These are phyloP conservation scores for Stygiomarasmius scandens DNA, from an alignment of 1,284 basidiomycete genomes.

Conservation along the genomic window DNA sequence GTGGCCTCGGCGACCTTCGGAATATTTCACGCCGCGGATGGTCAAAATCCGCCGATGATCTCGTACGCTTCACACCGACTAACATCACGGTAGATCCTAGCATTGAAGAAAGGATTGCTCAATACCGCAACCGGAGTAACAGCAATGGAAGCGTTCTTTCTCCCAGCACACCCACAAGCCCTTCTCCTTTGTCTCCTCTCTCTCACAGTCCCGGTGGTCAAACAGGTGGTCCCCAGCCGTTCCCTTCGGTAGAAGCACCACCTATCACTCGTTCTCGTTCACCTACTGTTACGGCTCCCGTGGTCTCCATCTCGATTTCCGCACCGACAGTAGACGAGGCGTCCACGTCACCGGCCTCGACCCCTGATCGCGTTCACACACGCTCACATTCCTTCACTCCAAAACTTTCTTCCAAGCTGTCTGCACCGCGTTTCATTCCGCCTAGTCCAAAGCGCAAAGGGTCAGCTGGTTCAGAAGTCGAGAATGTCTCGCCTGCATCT, in stretches of 20 bases:
- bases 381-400: conserved; percentile 72
- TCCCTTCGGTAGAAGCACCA: conserved; percentile 14
- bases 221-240: conserved; percentile 14
- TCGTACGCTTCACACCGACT: conserved; percentile 40
- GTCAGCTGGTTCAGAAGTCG: conserved; percentile 42
- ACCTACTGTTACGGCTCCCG: conserved; percentile 29
- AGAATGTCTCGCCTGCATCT: conserved; percentile 27
- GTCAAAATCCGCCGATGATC: conserved; percentile 79
- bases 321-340: conserved; percentile 26
- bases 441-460: conserved; percentile 58
- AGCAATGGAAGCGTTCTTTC: conserved; percentile 32
- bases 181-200: conserved; percentile 38
- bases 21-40: conserved; percentile 68
- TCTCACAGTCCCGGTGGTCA: conserved; percentile 29
- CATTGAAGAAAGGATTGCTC: conserved; percentile 63
- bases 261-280: conserved; percentile 22
- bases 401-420: conserved; percentile 68
- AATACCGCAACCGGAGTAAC: conserved; percentile 54
- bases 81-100: conserved; percentile 49
- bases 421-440: conserved; percentile 47
- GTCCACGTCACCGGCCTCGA: conserved; percentile 22
- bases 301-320: conserved; percentile 34
- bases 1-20: conserved; percentile 66
- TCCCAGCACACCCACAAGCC: conserved; percentile 16
- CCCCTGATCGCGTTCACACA: conserved; percentile 44